Conservation (phyloP, 495 filamentous ascomycete species). For the Cercophora sp. region DNA sequence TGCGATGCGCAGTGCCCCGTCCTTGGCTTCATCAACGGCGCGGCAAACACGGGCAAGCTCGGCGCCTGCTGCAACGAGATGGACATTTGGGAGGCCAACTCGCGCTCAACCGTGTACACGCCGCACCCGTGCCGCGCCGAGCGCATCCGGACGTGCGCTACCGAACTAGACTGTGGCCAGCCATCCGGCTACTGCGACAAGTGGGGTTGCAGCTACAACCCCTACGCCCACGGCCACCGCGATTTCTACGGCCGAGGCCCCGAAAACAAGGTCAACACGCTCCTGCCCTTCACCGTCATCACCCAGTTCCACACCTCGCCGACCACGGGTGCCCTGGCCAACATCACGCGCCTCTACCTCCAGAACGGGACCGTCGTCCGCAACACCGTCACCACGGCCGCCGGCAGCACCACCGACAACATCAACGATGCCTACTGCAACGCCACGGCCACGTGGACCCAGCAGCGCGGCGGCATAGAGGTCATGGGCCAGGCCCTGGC, state of each 20-base stretch:
- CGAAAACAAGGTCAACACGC: constrained; percentile 56
- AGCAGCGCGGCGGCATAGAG: constrained; percentile 49
- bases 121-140: constrained; percentile 59
- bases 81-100: constrained; percentile 71
- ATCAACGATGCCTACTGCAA: constrained; percentile 12
- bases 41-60: constrained; percentile 46
- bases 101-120: constrained; percentile 52
- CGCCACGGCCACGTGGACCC: constrained; percentile 2
- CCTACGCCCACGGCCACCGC: constrained; percentile 52
- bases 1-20: constrained; percentile 70
- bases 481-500: constrained; percentile 54
- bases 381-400: constrained; percentile 3
- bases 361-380: constrained; percentile 57
- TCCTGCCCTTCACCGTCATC: constrained; percentile 57
- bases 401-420: neutral
- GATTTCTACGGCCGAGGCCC: constrained; percentile 54
- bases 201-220: constrained; percentile 36
- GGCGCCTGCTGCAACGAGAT: constrained; percentile 71
- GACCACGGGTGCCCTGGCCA: constrained; percentile 43
- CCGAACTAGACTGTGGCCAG: constrained; percentile 39
- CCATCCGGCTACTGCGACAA: constrained; percentile 44
- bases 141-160: constrained; percentile 42
- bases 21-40: constrained; percentile 66
- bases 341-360: constrained; percentile 62
- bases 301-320: constrained; percentile 61